Evolutionary conservation across 805 yeast species (phyloP).

Genomic region (Candida boleticola): DNA sequence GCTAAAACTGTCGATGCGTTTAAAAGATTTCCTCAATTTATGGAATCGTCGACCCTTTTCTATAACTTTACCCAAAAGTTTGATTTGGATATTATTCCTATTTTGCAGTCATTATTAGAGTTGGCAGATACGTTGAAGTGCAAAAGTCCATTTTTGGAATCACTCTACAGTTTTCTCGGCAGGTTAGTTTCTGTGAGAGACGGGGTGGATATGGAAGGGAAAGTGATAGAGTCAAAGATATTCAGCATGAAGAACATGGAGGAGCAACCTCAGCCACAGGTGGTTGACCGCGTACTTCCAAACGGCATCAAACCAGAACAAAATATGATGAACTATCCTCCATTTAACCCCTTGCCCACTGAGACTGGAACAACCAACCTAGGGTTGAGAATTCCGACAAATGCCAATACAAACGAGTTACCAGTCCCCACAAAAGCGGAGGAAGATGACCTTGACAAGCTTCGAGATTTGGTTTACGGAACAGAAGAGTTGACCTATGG

Average conservation of each 20-base stretch:
- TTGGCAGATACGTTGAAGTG: conserved; percentile 6
- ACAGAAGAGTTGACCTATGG: conserved; percentile 16
- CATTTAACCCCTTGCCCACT: conserved; percentile 20
- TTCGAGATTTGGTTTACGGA: conserved; percentile 15
- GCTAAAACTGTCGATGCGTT: neutral
- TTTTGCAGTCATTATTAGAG: conserved; percentile 7
- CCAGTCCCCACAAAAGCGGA: conserved; percentile 1
- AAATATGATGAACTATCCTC: conserved; percentile 25
- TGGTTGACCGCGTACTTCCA: too few relatives aligned
- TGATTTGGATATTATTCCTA: conserved; percentile 7
- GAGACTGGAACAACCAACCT: conserved; percentile 13
- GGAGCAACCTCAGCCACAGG: conserved; percentile 5
- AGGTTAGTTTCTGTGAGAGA: conserved; percentile 11
- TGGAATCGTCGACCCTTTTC: conserved; percentile 10
- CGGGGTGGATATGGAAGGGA: neutral
- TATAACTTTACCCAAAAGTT: conserved; percentile 14
- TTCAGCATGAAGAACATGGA: neutral
- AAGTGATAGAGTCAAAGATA: conserved; percentile 4
- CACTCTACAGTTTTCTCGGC: conserved; percentile 11
- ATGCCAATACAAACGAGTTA: too few relatives aligned
- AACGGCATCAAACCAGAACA: conserved; percentile 18
- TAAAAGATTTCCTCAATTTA: conserved; percentile 8
- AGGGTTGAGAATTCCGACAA: neutral
- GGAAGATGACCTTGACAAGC: conserved; percentile 10
- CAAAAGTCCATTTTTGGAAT: conserved; percentile 13